Base-by-base conservation (phyloP, 352 stramenopile genomes). In the Globisporangium carolinianum region DNA sequence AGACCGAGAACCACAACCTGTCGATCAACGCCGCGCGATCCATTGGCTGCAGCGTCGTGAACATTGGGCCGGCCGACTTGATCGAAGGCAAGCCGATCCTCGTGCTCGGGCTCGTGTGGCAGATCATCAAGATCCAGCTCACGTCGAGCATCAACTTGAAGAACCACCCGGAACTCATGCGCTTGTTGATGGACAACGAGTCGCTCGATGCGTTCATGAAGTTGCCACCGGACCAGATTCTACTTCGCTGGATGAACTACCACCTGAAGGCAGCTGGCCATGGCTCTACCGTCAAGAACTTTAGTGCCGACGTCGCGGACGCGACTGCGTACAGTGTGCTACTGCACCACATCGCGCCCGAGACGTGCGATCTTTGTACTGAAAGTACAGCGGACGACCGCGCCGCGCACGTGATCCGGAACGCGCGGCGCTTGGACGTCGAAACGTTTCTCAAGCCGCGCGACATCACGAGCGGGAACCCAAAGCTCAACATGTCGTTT, bases 231-330 rank as follows among this genome's bases (percentile, higher is more conserved):
- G 91, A 98, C 53, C 77, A 93, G 49, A 97, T 97, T 50, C 58
- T 98, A 53, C 67, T 98, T 54, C 86, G 91, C 46, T 98, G 91
- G 91, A 82, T 98, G 70, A 98, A 98, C 66, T 97, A 97, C 63
- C 91, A 98, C 65, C 67, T 98, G 14, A 80, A 81, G 60, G 80
- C 79, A 41, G 81, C 80, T 9, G 76, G 80, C 3, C 79, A 91
- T 60, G 58, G 73, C 11, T 90, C 90, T 57, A 73, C 73, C 36
- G 76, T 94, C 32, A 85, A 78, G 9, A 94, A 94, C 60, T 94
- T 94, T 59, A 89, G 79, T 58, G 66, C 61, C 0, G 84, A 92
- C 47, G 57, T 97, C 7, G 75, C 83, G 42, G 91, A 98, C 59
- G 86, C 87, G 4, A 88, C 70, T 18, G 85, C 80, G 32, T 97